Percentiles rank a stretch among this genome's conserved stretches.
These are phyloP conservation scores for Chaetomium fimeti DNA, from an alignment of 495 filamentous ascomycete genomes.

Conservation along the genomic window DNA sequence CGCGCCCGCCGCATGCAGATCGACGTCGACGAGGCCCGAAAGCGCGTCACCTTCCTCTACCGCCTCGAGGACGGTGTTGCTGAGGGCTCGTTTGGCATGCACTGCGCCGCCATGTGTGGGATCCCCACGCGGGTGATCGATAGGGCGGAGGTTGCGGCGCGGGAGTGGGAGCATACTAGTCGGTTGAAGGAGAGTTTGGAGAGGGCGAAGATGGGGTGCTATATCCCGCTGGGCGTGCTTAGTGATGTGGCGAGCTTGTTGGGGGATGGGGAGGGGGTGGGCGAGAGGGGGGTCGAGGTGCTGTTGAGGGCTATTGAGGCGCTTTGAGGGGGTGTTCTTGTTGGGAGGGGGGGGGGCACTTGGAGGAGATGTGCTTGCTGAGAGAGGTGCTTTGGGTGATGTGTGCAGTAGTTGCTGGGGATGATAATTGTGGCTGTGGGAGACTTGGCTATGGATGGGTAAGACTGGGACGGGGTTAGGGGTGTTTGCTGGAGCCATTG, in stretches of 20 bases:
- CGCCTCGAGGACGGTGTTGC: conserved; percentile 93
- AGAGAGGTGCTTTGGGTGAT: neutral
- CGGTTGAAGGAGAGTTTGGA: conserved; percentile 85
- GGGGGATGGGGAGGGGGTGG: conserved; percentile 52
- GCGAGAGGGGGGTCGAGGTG: conserved; percentile 62
- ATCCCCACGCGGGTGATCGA: conserved; percentile 82
- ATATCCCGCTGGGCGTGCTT: conserved; percentile 81
- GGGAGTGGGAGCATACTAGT: conserved; percentile 92
- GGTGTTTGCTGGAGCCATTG: neutral
- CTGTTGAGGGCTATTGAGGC: conserved; percentile 74
- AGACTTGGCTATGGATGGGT: neutral
- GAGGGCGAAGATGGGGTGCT: conserved; percentile 67
- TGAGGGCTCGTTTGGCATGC: conserved; percentile 98
- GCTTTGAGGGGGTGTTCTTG: conserved; percentile 54
- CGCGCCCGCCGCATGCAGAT: conserved; percentile 86
- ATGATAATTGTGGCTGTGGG: neutral
- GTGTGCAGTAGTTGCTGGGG: neutral
- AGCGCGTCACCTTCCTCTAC: conserved; percentile 90
- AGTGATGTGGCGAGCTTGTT: conserved; percentile 89
- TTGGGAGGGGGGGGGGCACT: too few species aligned
- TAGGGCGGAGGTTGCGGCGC: conserved; percentile 83
- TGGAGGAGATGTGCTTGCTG: neutral
- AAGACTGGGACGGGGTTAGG: neutral
- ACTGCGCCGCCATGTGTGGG: conserved; percentile 97
- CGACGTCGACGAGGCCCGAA: conserved; percentile 79